Percentiles rank a stretch among this genome's conserved stretches.
Conservation (phyloP, 495 filamentous ascomycete species). For the Glarea lozoyensis region DNA sequence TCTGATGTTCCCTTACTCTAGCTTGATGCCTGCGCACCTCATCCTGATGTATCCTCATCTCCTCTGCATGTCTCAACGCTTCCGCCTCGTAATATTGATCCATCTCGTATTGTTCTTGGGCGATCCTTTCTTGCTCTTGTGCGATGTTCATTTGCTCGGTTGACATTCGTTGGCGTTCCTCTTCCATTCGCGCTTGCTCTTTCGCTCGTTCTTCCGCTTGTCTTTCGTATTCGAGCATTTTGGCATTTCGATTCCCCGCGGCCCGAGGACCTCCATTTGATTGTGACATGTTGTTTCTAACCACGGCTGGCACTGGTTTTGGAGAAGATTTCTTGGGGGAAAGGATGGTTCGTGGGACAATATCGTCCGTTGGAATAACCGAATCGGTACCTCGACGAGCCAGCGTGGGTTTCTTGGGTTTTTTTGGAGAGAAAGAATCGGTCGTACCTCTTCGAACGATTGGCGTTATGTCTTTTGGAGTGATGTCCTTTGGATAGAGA, state of each 20-base stretch:
- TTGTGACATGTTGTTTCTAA: too few relatives aligned
- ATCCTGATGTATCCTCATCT: slow-evolving; percentile 16
- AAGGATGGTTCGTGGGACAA: too few relatives aligned
- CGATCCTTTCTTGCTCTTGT: slow-evolving; percentile 31
- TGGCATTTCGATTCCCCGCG: slow-evolving; percentile 29
- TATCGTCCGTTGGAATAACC: too few relatives aligned
- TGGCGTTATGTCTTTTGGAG: background rate
- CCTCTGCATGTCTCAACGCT: slow-evolving; percentile 35
- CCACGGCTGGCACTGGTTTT: too few relatives aligned
- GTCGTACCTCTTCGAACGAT: too few relatives aligned
- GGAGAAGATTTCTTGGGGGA: too few relatives aligned
- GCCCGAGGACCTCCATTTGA: background rate
- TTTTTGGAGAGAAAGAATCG: too few relatives aligned
- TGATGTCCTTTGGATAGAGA: background rate
- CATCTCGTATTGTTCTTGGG: slow-evolving; percentile 38
- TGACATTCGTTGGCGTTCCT: slow-evolving; percentile 28
- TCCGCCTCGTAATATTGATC: slow-evolving; percentile 23
- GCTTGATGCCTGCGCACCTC: slow-evolving; percentile 18
- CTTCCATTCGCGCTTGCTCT: slow-evolving; percentile 19
- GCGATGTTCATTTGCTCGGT: slow-evolving; percentile 33
- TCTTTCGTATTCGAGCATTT: slow-evolving; percentile 33
- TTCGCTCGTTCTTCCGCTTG: slow-evolving; percentile 16
- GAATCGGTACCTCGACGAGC: too few relatives aligned
- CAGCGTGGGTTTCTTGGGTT: too few relatives aligned
- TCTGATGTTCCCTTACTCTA: slow-evolving; percentile 14